These are phyloP conservation scores for Blastomyces gilchristii DNA, from an alignment of 2,329 filamentous ascomycete genomes.

Conservation along the genomic window DNA sequence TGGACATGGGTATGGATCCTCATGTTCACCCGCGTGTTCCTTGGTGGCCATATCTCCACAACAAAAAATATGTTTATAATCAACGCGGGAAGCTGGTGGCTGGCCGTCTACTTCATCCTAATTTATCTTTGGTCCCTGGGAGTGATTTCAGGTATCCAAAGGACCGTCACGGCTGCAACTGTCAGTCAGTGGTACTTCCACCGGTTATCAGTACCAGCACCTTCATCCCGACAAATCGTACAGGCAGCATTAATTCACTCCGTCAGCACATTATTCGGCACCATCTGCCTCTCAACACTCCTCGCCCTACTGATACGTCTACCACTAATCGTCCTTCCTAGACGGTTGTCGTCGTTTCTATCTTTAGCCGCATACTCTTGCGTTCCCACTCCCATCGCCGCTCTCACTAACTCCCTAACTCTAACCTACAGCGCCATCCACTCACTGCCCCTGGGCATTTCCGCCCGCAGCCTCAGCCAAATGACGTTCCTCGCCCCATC, in stretches of 20 bases:
- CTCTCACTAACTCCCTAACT: conserved; percentile 81
- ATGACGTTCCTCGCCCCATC: conserved; percentile 69
- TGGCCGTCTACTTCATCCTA: conserved; percentile 82
- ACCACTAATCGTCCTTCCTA: conserved; percentile 73
- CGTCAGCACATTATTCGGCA: conserved; percentile 77
- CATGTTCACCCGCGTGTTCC: conserved; percentile 93
- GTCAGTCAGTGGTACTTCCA: conserved; percentile 99
- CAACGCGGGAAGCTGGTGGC: conserved; percentile 83
- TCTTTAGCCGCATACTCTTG: conserved; percentile 66
- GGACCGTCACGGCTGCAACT: conserved; percentile 83
- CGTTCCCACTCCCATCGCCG: conserved; percentile 73
- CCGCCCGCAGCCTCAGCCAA: conserved; percentile 68
- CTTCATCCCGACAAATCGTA: conserved; percentile 71
- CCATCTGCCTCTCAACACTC: conserved; percentile 78
- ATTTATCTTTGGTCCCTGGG: conserved; percentile 94
- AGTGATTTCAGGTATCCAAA: conserved; percentile 77
- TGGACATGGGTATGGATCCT: conserved; percentile 96
- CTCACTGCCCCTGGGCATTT: conserved; percentile 66
- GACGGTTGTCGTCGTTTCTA: conserved; percentile 58
- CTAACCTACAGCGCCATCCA: conserved; percentile 92
- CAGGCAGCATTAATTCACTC: conserved; percentile 73
- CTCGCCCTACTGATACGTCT: conserved; percentile 70
- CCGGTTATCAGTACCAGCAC: conserved; percentile 66
- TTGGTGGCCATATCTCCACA: conserved; percentile 70
- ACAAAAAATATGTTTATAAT: conserved; percentile 62